Conservation (phyloP, 2,329 filamentous ascomycete genomes). For the Stenocarpella maydis region DNA sequence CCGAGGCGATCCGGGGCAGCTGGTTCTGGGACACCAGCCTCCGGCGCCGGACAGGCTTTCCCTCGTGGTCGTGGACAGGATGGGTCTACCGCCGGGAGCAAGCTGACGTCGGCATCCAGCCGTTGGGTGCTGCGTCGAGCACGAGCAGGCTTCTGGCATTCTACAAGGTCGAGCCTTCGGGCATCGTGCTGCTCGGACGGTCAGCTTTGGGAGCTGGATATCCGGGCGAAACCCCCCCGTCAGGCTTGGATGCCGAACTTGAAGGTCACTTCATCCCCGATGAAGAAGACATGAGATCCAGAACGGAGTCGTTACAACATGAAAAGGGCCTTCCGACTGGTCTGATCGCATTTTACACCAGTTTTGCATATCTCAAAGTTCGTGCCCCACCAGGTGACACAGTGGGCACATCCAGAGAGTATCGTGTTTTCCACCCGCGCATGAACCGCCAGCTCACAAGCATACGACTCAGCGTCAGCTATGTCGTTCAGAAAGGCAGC, state of each 20-base stretch:
- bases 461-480: background rate
- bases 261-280: background rate
- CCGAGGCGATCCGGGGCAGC: constrained; percentile 15
- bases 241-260: background rate
- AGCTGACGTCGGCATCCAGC: constrained; percentile 8
- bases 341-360: background rate
- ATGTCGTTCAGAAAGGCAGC: background rate
- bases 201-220: no score
- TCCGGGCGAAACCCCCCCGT: background rate
- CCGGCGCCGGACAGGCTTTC: constrained; percentile 9
- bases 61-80: constrained; percentile 27
- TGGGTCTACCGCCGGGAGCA: constrained; percentile 26
- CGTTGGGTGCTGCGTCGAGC: background rate
- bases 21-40: constrained; percentile 25
- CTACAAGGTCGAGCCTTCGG: background rate
- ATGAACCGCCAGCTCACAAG: background rate
- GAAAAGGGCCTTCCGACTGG: background rate
- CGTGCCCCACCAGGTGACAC: background rate
- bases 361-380: background rate
- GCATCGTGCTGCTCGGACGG: background rate
- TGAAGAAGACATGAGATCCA: background rate
- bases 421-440: background rate
- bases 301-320: background rate
- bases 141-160: background rate
- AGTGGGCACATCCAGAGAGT: background rate